Evolutionary conservation across 2,329 filamentous ascomycete genomes (phyloP), one percentile per base, ranked within the genome.

Genomic region (Epichloe sylvatica): DNA sequence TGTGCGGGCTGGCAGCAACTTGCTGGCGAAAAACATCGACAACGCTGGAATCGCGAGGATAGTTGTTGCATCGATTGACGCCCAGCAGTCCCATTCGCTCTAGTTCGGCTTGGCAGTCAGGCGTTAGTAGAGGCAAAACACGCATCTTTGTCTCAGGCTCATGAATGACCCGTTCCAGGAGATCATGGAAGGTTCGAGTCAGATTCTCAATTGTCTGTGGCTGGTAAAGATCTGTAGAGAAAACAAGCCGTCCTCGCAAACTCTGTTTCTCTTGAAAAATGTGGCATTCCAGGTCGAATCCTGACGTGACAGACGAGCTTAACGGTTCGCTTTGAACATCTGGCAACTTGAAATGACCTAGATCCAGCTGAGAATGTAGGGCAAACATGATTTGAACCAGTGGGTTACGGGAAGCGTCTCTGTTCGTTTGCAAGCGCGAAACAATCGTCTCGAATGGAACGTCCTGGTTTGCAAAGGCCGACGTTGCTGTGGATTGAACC

Each of bases 21-120:
- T 60, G 56, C 19, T 54, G 34, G 9, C 47, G 52, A 52, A 62
- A 61, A 3, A 62, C 37, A 21, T 61, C 56, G 3, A 60, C 40
- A 0, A 61, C 33, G 45, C 55, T 60, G 1, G 54, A 52, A 2
- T 60, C 51, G 0, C 50, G 50, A 5, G 56, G 52, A 37, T 59
- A 59, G 35, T 53, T 36, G 35, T 53, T 36, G 1, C 48, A 50
- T 12, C 40, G 23, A 0, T 58, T 30, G 6, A 56, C 40, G 3
- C 55, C 33, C 7, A 59, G n/a, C 1, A 60, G 39, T 1, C 57
- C 57, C 48, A 57, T 49, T 6, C 33, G 38, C 2, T 54, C 50
- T 3, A 59, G 53, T 6, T 33, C 33, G 23, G 37, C 34, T 15
- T 45, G 21, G 11, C 37, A 45, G 2, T 48, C 43, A 0, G 50